Evolutionary conservation across 73 alveolate genomes (phyloP).

Genomic region (Paramecium tetraurelia): DNA sequence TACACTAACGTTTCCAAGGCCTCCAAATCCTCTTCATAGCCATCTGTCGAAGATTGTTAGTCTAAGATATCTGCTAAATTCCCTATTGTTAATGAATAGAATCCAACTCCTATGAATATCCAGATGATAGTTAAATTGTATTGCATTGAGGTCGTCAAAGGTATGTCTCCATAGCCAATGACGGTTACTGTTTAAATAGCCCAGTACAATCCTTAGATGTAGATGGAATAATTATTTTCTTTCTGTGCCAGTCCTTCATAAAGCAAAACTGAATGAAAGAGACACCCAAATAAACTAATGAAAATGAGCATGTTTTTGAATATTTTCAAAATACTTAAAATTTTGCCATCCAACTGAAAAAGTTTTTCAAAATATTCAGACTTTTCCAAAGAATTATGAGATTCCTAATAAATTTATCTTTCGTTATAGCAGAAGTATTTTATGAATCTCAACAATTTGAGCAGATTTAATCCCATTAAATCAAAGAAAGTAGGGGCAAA

Average conservation of each 20-base stretch:
- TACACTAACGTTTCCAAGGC: neutral
- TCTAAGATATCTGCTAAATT: constrained; percentile 67
- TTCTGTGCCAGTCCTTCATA: neutral
- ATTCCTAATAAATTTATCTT: neutral
- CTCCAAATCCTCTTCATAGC: neutral
- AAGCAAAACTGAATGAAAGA: neutral
- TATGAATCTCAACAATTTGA: neutral
- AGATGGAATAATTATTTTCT: neutral
- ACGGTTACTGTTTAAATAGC: constrained; percentile 78
- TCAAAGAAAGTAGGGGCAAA: neutral
- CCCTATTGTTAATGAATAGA: constrained; percentile 80
- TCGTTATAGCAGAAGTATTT: neutral
- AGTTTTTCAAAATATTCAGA: neutral
- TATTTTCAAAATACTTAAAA: neutral
- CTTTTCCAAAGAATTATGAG: neutral
- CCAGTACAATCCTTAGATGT: constrained; percentile 62
- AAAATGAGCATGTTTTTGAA: neutral
- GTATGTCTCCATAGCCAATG: constrained; percentile 84
- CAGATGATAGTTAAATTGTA: constrained; percentile 63
- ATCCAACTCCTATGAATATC: constrained; percentile 80
- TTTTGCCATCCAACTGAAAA: neutral
- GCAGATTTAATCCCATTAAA: neutral
- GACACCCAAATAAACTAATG: constrained; percentile 20
- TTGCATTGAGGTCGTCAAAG: constrained; percentile 64
- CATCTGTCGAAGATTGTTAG: constrained; percentile 47